phyloP scores from a whole-genome alignment of 1,284 basidiomycete species.

The Neolentinus lepideus region DNA sequence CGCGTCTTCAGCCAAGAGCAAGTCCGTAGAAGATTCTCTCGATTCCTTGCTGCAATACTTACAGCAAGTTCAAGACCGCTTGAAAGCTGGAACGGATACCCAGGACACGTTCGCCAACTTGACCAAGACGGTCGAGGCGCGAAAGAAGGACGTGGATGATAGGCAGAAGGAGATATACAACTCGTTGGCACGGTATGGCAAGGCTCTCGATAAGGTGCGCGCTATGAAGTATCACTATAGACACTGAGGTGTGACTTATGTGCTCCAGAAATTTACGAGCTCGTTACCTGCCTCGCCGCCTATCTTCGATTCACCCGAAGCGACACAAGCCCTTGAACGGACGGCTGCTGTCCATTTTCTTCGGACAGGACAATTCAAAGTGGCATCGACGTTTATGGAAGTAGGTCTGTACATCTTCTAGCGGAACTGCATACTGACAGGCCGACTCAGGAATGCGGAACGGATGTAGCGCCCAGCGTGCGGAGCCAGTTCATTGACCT shows the following conservation, averaged over 20 bases:
- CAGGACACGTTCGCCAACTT: constrained; percentile 49
- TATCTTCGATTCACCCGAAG: constrained; percentile 60
- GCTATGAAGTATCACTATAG: background rate
- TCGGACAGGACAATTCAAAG: constrained; percentile 72
- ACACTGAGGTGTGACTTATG: background rate
- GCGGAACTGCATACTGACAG: background rate
- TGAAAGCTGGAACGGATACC: constrained; percentile 46
- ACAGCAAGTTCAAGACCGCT: constrained; percentile 46
- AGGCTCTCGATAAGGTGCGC: constrained; percentile 81
- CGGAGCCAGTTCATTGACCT: constrained; percentile 63
- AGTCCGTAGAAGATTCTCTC: constrained; percentile 57
- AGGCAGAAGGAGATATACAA: constrained; percentile 83
- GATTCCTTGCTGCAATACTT: constrained; percentile 63
- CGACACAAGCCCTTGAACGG: constrained; percentile 57
- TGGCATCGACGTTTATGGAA: constrained; percentile 65
- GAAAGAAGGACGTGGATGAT: constrained; percentile 82
- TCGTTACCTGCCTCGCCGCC: constrained; percentile 60
- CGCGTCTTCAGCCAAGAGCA: constrained; percentile 35
- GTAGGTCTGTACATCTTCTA: constrained; percentile 28
- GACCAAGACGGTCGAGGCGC: constrained; percentile 52
- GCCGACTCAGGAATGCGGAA: constrained; percentile 55
- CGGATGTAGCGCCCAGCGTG: constrained; percentile 51
- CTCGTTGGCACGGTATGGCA: constrained; percentile 71
- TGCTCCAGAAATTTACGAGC: constrained; percentile 59
- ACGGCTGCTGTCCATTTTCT: constrained; percentile 75